These are phyloP conservation scores for Fusarium clavum DNA, from an alignment of 2,329 filamentous ascomycete species.

Conservation along the genomic window DNA sequence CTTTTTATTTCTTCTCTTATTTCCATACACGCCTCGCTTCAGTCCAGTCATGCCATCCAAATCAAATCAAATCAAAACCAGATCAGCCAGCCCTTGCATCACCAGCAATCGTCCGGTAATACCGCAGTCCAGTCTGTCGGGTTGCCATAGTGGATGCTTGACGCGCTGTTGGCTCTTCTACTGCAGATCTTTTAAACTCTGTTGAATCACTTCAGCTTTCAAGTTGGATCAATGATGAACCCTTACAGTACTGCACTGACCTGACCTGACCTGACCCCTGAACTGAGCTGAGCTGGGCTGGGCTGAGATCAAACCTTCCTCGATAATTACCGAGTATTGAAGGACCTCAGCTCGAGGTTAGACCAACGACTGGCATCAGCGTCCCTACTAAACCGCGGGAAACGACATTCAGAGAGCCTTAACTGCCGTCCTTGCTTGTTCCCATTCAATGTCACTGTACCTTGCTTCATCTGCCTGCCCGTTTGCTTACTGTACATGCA, in stretches of 20 bases:
- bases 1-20: constrained; percentile 8
- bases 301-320: neutral
- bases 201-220: neutral
- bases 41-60: neutral
- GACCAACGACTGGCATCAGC: constrained; percentile 30
- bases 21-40: constrained; percentile 21
- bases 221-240: neutral
- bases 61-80: neutral
- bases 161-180: constrained; percentile 6
- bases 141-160: constrained; percentile 3
- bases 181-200: constrained; percentile 4
- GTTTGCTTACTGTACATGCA: neutral
- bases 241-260: neutral
- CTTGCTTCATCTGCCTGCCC: neutral
- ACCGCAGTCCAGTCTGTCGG: constrained; percentile 25
- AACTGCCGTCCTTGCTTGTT: constrained; percentile 4
- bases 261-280: constrained; percentile 13
- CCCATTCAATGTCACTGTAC: neutral
- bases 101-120: constrained; percentile 1
- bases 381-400: constrained; percentile 12
- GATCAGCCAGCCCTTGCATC: constrained; percentile 26
- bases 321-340: neutral
- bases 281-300: constrained; percentile 18
- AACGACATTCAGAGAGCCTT: constrained; percentile 1
- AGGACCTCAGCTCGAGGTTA: constrained; percentile 20